Base-by-base conservation (phyloP, 1,284 basidiomycete genomes). In the Mycosarcoma mackinlayi region DNA sequence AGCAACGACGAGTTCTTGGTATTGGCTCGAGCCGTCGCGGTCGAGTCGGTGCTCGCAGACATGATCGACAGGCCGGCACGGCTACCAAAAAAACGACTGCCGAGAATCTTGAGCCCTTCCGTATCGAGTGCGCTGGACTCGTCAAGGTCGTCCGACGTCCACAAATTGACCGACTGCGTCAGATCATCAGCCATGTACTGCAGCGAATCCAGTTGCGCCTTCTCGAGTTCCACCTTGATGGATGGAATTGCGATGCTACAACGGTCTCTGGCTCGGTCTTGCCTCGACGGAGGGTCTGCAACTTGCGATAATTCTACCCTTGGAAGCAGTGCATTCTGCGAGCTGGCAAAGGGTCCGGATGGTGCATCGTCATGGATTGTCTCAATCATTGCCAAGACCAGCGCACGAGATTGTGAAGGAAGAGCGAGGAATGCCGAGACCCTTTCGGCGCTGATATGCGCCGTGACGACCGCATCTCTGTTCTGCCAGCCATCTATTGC, bases 141-240 rank as follows among this genome's bases (percentile, higher is more conserved):
- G 23, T 58, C 50, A 6, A 48, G 46, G 9, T 48, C 41, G 18
- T 64, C 62, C 5, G 52, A 56, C 16, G 42, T 52, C 69, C 60
- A 75, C 5, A 66, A 39, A 14, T 46, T 51, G 49, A 57, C 47
- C 45, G 70, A 73, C 19, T 73, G 66, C 0, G 73, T 61, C 21
- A 76, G 18, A 27, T 78, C 77, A 33, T 78, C 77, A 5, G 64
- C 73, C 40, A 77, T 56, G n/a, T 77, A 66, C 52, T 75, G 72
- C 5, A 78, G 50, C 16, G 69, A 62, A 40, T 77, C 77, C n/a
- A 78, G 52, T 8, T 67, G 48, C 14, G 39, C 18, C 45, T 77
- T 77, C 37, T 44, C 51, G 0, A 76, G 45, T 34, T 55, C 54
- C 33, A 62, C 52, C n/a, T 53, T 57, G 48, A 74, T 31, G 8